Conservation (phyloP, 2,329 filamentous ascomycete species). For the Microdochium trichocladiopsis region DNA sequence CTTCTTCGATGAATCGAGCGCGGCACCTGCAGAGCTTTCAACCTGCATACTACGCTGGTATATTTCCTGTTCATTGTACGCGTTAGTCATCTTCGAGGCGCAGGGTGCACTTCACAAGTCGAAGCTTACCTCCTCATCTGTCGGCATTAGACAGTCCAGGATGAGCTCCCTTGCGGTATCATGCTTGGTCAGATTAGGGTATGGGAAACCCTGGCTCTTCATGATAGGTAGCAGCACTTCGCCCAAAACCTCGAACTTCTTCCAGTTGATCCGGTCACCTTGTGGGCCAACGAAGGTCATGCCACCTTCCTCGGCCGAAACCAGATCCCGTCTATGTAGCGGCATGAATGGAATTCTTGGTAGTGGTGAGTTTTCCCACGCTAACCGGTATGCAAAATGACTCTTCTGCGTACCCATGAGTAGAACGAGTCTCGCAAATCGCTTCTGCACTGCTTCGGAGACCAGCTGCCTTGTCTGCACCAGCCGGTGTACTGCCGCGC, state of each 20-base stretch:
- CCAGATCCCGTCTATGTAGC: constrained; percentile 80
- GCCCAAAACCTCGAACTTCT: constrained; percentile 93
- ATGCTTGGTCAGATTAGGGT: constrained; percentile 63
- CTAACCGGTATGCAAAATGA: constrained; percentile 90
- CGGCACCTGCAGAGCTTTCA: constrained; percentile 40
- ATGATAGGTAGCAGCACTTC: constrained; percentile 88
- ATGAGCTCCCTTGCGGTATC: constrained; percentile 69
- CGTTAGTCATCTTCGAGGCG: constrained; percentile 12
- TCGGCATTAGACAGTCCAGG: constrained; percentile 72
- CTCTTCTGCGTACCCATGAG: constrained; percentile 91
- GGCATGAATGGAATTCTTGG: constrained; percentile 93
- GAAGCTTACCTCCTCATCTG: constrained; percentile 75
- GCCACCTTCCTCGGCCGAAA: constrained; percentile 88
- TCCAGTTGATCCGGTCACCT: constrained; percentile 84
- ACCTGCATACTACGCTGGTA: constrained; percentile 56
- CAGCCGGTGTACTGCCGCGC: constrained; percentile 77
- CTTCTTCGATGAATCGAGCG: constrained; percentile 48
- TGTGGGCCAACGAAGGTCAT: constrained; percentile 74
- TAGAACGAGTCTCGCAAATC: constrained; percentile 81
- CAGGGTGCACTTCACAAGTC: neutral
- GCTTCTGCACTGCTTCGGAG: constrained; percentile 63
- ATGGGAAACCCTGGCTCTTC: constrained; percentile 81
- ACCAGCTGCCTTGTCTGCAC: constrained; percentile 73
- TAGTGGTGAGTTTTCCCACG: constrained; percentile 90
- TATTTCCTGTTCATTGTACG: constrained; percentile 42